Conservation (phyloP, 495 filamentous ascomycete genomes). For the Aspergillus homomorphus region DNA sequence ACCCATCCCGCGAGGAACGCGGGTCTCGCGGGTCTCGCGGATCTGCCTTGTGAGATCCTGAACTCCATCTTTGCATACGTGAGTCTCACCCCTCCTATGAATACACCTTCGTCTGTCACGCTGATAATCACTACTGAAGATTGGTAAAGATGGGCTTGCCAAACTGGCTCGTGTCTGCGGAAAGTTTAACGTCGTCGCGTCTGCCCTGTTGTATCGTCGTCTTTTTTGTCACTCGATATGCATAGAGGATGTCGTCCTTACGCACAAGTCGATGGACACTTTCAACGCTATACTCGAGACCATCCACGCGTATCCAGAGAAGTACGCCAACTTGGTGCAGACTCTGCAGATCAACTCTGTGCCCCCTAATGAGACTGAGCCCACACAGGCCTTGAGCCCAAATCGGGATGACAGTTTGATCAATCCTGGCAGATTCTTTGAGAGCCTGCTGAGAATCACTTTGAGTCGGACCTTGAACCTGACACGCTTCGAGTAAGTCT, state of each 20-base stretch:
- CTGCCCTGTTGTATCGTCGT: background rate
- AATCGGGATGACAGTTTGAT: background rate
- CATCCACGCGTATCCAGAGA: constrained; percentile 52
- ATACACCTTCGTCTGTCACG: background rate
- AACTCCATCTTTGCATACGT: background rate
- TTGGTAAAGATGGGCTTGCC: background rate
- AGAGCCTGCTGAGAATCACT: background rate
- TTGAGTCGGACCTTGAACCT: background rate
- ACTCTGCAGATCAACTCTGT: background rate
- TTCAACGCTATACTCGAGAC: constrained; percentile 57
- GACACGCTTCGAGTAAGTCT: background rate
- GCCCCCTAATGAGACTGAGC: background rate
- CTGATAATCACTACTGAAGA: background rate
- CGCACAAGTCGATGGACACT: constrained; percentile 34
- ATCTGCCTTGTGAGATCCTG: background rate
- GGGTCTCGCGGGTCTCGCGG: too few species aligned
- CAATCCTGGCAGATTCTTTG: background rate
- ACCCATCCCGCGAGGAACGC: too few species aligned
- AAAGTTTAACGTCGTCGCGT: background rate
- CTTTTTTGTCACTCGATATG: background rate
- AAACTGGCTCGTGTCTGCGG: background rate
- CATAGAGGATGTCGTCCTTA: background rate
- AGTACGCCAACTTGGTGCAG: background rate
- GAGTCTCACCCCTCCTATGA: background rate
- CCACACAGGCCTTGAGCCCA: background rate